Evolutionary conservation across 352 stramenopile genomes (phyloP).

Genomic region (Phytophthora cryptogea): DNA sequence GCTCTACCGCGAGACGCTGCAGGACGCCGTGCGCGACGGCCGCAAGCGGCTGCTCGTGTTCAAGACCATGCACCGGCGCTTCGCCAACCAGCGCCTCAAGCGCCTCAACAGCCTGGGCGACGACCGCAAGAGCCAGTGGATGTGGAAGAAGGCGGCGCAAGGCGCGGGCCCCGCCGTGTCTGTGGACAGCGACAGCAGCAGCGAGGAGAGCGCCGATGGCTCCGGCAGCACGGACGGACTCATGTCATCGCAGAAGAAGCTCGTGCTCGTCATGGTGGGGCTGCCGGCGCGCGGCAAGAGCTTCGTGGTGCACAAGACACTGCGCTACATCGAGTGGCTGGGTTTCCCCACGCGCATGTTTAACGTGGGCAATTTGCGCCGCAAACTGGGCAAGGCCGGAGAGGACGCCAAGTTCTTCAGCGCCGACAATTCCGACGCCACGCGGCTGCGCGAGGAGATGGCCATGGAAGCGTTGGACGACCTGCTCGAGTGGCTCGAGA

Average conservation of each 20-base stretch:
- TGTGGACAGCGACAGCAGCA: conserved; percentile 41
- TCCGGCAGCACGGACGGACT: conserved; percentile 45
- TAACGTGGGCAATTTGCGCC: conserved; percentile 94
- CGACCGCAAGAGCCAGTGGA: conserved; percentile 73
- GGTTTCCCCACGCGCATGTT: conserved; percentile 93
- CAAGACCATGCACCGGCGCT: conserved; percentile 76
- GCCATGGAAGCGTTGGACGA: conserved; percentile 88
- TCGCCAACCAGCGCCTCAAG: conserved; percentile 73
- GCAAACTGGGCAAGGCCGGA: conserved; percentile 71
- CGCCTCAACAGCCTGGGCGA: conserved; percentile 68
- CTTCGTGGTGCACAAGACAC: conserved; percentile 94
- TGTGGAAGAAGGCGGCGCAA: conserved; percentile 56
- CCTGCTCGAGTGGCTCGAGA: conserved; percentile 92
- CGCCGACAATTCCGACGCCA: conserved; percentile 84
- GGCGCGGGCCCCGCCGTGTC: conserved; percentile 10
- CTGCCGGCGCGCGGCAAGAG: conserved; percentile 95
- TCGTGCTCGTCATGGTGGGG: conserved; percentile 94
- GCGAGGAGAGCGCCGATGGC: conserved; percentile 35
- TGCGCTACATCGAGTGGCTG: conserved; percentile 93
- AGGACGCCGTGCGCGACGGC: conserved; percentile 42
- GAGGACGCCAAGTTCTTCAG: conserved; percentile 92
- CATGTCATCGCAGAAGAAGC: conserved; percentile 82
- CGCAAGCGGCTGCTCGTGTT: conserved; percentile 68
- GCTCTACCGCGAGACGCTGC: conserved; percentile 57
- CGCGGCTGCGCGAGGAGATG: conserved; percentile 86